Percentiles rank a stretch among this genome's conserved stretches.
Evolutionary conservation across 495 filamentous ascomycete species (phyloP).

Genomic region (Amniculicola lignicola): DNA sequence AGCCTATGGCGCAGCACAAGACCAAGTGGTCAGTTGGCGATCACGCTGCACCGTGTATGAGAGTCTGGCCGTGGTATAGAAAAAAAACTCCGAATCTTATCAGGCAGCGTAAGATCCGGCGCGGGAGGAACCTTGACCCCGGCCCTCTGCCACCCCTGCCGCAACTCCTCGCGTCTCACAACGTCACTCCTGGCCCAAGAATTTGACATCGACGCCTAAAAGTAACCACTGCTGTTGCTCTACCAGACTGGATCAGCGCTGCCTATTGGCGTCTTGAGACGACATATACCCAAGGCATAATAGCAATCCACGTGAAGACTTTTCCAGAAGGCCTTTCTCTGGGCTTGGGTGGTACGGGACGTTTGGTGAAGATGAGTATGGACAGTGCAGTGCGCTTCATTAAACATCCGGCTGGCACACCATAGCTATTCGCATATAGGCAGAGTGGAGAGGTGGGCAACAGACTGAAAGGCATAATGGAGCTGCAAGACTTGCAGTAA

Average conservation of each 20-base stretch:
- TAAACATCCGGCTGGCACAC: conserved; percentile 22
- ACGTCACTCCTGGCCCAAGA: not conserved
- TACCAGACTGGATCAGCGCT: not conserved
- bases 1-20: no score
- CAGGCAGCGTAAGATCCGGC: no score
- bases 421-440: conserved; percentile 15
- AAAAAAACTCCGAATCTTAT: no score
- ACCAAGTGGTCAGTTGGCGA: no score
- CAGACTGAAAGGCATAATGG: conserved; percentile 6
- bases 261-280: no score
- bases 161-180: conserved; percentile 20
- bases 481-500: not conserved
- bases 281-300: not conserved
- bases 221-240: no score
- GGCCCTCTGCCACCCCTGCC: no score
- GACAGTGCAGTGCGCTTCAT: conserved; percentile 9
- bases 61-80: no score
- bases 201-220: not conserved
- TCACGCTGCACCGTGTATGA: no score
- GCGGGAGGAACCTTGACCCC: no score
- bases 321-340: conserved; percentile 16
- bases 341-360: no score
- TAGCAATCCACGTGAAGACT: conserved; percentile 5
- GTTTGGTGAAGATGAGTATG: no score
- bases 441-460: not conserved